Evolutionary conservation across 2,329 filamentous ascomycete species (phyloP).

Genomic region (Coleophoma eucalyptorum): DNA sequence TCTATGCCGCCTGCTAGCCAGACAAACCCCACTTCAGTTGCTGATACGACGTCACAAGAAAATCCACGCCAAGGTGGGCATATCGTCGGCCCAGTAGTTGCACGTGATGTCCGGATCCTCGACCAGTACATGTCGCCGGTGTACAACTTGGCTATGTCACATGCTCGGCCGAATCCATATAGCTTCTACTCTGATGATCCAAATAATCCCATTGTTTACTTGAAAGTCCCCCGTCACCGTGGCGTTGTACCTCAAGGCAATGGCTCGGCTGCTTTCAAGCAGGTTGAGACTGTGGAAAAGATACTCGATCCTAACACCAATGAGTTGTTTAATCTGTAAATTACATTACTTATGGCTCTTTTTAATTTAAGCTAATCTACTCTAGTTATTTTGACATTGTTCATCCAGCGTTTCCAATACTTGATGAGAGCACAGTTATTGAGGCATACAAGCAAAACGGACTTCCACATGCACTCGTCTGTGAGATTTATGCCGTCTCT

Average conservation of each 20-base stretch:
- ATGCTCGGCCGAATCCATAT: conserved; percentile 29
- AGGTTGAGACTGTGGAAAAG: conserved; percentile 52
- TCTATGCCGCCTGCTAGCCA: background rate
- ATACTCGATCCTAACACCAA: conserved; percentile 50
- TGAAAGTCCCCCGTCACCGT: conserved; percentile 18
- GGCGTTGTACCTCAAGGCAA: conserved; percentile 32
- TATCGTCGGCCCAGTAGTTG: conserved; percentile 56
- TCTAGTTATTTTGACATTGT: conserved; percentile 49
- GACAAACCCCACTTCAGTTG: background rate
- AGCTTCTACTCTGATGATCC: conserved; percentile 40
- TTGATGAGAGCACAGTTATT: conserved; percentile 49
- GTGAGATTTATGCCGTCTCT: conserved; percentile 54
- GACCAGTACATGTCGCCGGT: conserved; percentile 51
- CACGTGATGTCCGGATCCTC: conserved; percentile 56
- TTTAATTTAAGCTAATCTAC: too few relatives aligned
- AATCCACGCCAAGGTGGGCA: conserved; percentile 29
- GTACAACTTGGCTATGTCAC: conserved; percentile 27
- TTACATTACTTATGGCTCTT: background rate
- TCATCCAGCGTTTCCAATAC: conserved; percentile 57
- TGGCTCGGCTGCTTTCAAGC: conserved; percentile 39
- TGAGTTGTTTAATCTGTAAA: conserved; percentile 45
- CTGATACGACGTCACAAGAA: conserved; percentile 1
- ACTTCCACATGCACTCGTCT: conserved; percentile 52
- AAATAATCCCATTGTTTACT: conserved; percentile 36
- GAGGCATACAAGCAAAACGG: conserved; percentile 34